Evolutionary conservation across 352 stramenopile genomes (phyloP), one percentile per base, ranked within the genome.

Genomic region (Pythium brachiatum): DNA sequence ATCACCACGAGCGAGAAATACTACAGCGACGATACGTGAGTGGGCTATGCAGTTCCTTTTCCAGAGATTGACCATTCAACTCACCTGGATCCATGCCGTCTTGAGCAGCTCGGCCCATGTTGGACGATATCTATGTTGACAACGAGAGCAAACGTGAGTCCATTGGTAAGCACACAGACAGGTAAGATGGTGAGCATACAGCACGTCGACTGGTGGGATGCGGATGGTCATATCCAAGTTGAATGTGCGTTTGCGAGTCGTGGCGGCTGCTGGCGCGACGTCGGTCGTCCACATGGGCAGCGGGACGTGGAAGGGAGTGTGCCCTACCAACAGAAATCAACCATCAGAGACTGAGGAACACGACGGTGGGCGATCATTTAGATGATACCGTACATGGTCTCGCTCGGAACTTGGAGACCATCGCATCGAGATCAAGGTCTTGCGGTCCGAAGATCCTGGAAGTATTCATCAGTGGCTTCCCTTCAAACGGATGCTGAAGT

Each of bases 1-100:
- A 73, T 66, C 13, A 62, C 60, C 11, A 68, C 21, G 13, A 73
- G 0, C 0, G 57, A 57, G 26, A 68, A 64, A 29, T 73, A 73
- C 66, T 73, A 13, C 15, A 26, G 16, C 15, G n/a, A 52, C 13
- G 13, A 16, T 1, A 18, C 18, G 7, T 11, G 31, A 21, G 48
- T 46, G 18, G 25, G 29, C 7, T 23, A 21, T 56, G 26, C 7
- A 21, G 27, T 11, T 48, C 23, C 53, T 25, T 18, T 9, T 7
- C 34, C 15, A 60, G 18, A 4, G 11, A n/a, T n/a, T n/a, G n/a
- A n/a, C n/a, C n/a, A n/a, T n/a, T n/a, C n/a, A n/a, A n/a, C 51
- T 52, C 43, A 90, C 81, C 72, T 90, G 81, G 36, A 88, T 86
- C 81, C 81, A 90, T 57, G 75, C 81, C 2, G 69, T 73, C 54